Evolutionary conservation across 257 asterid genomes (phyloP).

Genomic region (Dorcoceras hygrometricum): DNA sequence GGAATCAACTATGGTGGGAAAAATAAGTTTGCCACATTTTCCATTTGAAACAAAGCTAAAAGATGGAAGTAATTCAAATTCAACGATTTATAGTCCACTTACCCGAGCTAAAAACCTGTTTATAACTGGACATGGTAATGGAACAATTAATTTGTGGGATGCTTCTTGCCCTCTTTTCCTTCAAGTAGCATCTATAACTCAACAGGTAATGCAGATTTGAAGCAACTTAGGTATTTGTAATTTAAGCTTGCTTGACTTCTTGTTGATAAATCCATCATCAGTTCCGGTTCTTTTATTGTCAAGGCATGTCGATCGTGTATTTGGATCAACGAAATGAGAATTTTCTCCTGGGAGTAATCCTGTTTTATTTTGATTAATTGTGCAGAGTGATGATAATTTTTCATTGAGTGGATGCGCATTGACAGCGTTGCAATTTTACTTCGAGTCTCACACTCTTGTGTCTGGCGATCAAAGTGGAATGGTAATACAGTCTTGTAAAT

Average conservation of each 20-base stretch:
- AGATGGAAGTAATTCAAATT: slow-evolving; percentile 58
- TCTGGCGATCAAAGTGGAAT: slow-evolving; percentile 92
- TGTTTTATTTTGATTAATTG: slow-evolving; percentile 14
- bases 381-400: slow-evolving; percentile 76
- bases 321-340: not conserved
- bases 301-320: no score
- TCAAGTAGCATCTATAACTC: slow-evolving; percentile 63
- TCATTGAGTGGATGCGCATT: slow-evolving; percentile 69
- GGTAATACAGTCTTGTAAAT: slow-evolving; percentile 40
- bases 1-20: slow-evolving; percentile 51
- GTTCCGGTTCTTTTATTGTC: not conserved
- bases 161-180: slow-evolving; percentile 74
- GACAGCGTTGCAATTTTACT: slow-evolving; percentile 60
- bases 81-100: slow-evolving; percentile 38
- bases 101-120: slow-evolving; percentile 65
- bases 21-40: slow-evolving; percentile 58
- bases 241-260: not conserved
- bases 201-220: slow-evolving; percentile 52
- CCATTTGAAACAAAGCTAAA: slow-evolving; percentile 54
- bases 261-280: not conserved
- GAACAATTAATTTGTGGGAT: slow-evolving; percentile 87
- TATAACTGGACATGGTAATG: slow-evolving; percentile 78
- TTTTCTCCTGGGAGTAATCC: not conserved
- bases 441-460: slow-evolving; percentile 53
- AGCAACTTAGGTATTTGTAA: no score